These are phyloP conservation scores for Oryza nivara DNA, from an alignment of 176 grass and related monocot genomes.

Conservation along the genomic window DNA sequence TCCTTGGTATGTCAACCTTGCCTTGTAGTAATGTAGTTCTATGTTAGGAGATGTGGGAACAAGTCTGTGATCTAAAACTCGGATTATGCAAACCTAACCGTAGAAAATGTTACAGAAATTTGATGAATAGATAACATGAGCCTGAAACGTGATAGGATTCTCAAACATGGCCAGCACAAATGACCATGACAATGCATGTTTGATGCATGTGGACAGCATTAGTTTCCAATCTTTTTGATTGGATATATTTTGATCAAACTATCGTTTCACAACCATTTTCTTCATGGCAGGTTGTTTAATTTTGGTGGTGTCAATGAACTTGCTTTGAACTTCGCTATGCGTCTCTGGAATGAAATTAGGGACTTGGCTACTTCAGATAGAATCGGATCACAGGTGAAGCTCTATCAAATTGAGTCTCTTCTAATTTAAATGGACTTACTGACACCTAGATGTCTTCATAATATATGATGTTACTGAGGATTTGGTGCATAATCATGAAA, in stretches of 20 bases:
- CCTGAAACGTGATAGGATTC: neutral
- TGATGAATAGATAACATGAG: slow-evolving; percentile 25
- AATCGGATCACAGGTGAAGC: slow-evolving; percentile 53
- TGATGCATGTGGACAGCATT: neutral
- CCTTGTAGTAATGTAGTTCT: slow-evolving; percentile 37
- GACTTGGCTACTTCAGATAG: slow-evolving; percentile 47
- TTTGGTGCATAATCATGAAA: slow-evolving; percentile 19
- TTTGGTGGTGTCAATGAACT: slow-evolving; percentile 59
- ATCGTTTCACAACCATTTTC: slow-evolving; percentile 32
- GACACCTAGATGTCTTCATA: neutral
- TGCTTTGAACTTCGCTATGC: slow-evolving; percentile 61
- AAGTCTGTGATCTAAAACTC: slow-evolving; percentile 26
- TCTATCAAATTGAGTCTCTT: slow-evolving; percentile 26
- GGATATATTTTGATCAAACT: slow-evolving; percentile 21
- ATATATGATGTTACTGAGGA: slow-evolving; percentile 24
- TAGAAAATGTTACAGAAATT: slow-evolving; percentile 34
- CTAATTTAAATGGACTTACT: slow-evolving; percentile 27
- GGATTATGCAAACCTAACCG: slow-evolving; percentile 36
- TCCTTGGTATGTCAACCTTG: slow-evolving; percentile 70
- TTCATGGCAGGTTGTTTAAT: slow-evolving; percentile 57
- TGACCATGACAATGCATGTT: neutral
- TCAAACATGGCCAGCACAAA: slow-evolving; percentile 11
- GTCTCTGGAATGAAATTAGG: slow-evolving; percentile 68
- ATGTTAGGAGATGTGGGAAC: slow-evolving; percentile 18
- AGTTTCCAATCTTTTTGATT: slow-evolving; percentile 18